A percentile compares a stretch with the other conserved stretches of the same genome.
Conservation (phyloP, 148 eudicot genomes). For the Rhododendron williamsianum region DNA sequence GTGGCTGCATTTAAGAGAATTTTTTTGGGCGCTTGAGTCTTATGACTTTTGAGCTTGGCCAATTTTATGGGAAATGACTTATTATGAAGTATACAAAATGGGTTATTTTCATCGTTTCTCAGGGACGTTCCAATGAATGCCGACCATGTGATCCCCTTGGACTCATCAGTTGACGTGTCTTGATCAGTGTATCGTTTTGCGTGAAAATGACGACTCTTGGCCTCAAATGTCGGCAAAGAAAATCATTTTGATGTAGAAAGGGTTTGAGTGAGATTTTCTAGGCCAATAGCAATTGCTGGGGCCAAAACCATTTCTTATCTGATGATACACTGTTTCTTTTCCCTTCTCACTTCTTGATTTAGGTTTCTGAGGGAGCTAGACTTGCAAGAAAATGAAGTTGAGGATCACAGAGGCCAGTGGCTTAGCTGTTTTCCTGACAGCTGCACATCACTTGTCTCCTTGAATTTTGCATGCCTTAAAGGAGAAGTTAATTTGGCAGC, state of each 20-base stretch:
- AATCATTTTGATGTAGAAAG: neutral
- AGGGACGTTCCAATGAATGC: neutral
- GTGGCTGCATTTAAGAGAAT: neutral
- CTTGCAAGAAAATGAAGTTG: slow-evolving; percentile 77
- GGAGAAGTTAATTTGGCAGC: slow-evolving; percentile 56
- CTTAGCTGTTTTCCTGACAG: slow-evolving; percentile 80
- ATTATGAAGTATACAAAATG: neutral
- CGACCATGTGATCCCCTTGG: neutral
- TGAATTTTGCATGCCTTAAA: slow-evolving; percentile 82
- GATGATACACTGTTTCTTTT: neutral
- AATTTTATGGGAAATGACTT: neutral
- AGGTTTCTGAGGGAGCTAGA: slow-evolving; percentile 78
- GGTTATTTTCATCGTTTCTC: neutral
- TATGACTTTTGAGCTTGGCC: neutral
- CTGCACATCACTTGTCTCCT: slow-evolving; percentile 69
- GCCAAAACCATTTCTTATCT: neutral
- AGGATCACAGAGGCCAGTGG: slow-evolving; percentile 79
- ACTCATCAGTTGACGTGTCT: neutral
- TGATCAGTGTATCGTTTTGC: neutral
- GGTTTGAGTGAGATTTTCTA: neutral
- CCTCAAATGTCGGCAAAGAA: neutral
- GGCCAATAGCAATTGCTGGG: neutral
- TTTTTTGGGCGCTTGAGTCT: neutral
- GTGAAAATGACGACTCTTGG: neutral
- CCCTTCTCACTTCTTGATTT: neutral